phyloP scores from a whole-genome alignment of 2,329 filamentous ascomycete genomes.

The Microdochium trichocladiopsis region DNA sequence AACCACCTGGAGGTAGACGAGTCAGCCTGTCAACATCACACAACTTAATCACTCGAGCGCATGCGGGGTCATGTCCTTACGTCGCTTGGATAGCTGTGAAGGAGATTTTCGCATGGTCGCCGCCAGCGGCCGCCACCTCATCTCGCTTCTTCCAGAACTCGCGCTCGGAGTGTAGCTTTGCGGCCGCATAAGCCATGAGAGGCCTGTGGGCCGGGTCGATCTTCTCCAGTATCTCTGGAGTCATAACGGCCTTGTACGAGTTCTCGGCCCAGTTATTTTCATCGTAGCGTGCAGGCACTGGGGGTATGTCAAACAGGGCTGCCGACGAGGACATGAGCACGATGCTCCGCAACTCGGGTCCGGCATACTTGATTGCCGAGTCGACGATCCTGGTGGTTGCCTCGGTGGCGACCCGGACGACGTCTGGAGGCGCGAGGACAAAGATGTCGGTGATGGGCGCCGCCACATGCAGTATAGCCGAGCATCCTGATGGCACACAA shows the following conservation, averaged over 20 bases:
- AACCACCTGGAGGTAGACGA: constrained; percentile 13
- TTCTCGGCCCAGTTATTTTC: constrained; percentile 17
- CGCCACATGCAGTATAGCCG: constrained; percentile 17
- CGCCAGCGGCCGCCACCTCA: constrained; percentile 1
- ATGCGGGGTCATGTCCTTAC: constrained; percentile 5
- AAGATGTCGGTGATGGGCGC: constrained; percentile 13
- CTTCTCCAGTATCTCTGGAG: constrained; percentile 1
- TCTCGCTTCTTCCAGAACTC: constrained; percentile 16
- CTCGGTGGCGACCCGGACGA: constrained; percentile 12
- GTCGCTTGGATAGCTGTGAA: constrained; percentile 11
- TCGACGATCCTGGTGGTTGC: constrained; percentile 12
- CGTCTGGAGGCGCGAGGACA: constrained; percentile 9
- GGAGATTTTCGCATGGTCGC: neutral
- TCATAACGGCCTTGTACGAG: neutral
- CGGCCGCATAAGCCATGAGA: constrained; percentile 13
- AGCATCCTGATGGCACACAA: constrained; percentile 11
- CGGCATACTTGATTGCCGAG: constrained; percentile 10
- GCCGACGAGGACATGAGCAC: constrained; percentile 16
- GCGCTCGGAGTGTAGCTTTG: constrained; percentile 17
- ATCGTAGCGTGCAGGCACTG: constrained; percentile 9
- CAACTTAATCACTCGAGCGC: constrained; percentile 1
- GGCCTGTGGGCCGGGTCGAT: constrained; percentile 10
- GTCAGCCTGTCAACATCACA: neutral
- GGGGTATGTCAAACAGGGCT: constrained; percentile 14
- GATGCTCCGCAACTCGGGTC: constrained; percentile 12